These are phyloP conservation scores for Lactarius sp. DNA, from an alignment of 768 basidiomycete genomes.

Conservation along the genomic window DNA sequence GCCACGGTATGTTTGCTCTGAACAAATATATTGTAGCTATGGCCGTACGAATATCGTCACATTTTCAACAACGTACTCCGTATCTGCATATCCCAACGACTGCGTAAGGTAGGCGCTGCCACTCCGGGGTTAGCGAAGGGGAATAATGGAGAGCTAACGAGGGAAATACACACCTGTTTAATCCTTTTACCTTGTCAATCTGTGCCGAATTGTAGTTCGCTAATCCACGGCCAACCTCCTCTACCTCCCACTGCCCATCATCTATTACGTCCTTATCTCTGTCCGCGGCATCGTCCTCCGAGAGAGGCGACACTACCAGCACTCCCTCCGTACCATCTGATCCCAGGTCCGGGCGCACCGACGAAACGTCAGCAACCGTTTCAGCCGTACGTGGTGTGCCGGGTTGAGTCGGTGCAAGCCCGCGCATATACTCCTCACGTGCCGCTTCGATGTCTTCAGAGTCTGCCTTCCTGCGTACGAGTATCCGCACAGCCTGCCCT, in stretches of 20 bases:
- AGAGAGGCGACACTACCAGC: conserved; percentile 25
- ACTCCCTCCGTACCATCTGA: conserved; percentile 26
- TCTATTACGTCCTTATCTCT: conserved; percentile 20
- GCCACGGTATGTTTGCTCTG: conserved; percentile 19
- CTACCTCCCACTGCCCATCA: conserved; percentile 55
- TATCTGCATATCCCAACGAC: conserved; percentile 88
- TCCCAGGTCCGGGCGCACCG: background rate
- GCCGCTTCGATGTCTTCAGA: conserved; percentile 23
- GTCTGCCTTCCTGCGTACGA: conserved; percentile 43
- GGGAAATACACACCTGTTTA: conserved; percentile 64
- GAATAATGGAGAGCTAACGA: conserved; percentile 1
- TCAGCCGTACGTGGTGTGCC: conserved; percentile 46
- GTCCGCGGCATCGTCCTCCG: conserved; percentile 27
- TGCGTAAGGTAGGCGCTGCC: conserved; percentile 73
- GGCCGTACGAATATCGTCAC: conserved; percentile 71
- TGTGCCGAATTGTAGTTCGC: conserved; percentile 96
- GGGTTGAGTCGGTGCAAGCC: conserved; percentile 46
- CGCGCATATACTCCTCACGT: conserved; percentile 35
- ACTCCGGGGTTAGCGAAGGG: conserved; percentile 12
- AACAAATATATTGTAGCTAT: conserved; percentile 26
- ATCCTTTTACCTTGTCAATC: conserved; percentile 79
- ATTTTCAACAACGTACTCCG: conserved; percentile 96
- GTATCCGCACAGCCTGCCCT: conserved; percentile 88
- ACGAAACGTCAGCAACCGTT: conserved; percentile 33
- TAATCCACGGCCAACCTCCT: conserved; percentile 90